Base-by-base conservation (phyloP, 371 early-diverging fungal species). In the Mucor indicus region DNA sequence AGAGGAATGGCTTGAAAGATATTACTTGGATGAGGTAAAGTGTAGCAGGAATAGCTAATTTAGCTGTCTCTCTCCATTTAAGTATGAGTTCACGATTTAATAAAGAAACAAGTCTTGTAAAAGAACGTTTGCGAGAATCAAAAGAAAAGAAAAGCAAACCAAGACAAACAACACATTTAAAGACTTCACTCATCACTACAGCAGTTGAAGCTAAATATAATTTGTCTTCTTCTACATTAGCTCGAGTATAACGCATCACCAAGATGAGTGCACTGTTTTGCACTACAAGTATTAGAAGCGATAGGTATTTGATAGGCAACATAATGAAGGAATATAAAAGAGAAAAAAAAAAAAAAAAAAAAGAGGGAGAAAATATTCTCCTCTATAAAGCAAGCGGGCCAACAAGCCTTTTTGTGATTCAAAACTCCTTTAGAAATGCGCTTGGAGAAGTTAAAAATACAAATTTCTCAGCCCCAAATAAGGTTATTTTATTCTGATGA, bases 181-280 rank as follows among this genome's bases (percentile, higher is more conserved):
- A 65, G n/a, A 90, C 49, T 64, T 95, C 96, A 36, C 83, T 85
- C 69, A 92, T 76, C 24, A 94, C 77, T 23, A 95, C 95, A 4
- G 93, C 95, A 0, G 93, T 94, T 0, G 93, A 91, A 0, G 91
- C 76, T 46, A 87, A 73, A 64, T 92, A 95, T 6, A 63, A 36
- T 41, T 77, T 52, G 49, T 75, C 63, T 60, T 72, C 43, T 23
- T 55, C 39, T 12, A 71, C 64, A 49, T 55, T 64, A 10, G 77
- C 74, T 48, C 86, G 79, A 24, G 91, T 85, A 50, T 92, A 91
- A 16, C 89, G 79, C 91, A 94, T 86, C 11, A 89, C 75, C 55
- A 93, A 75, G 32, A 89, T 87, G 48, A 90, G 78, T 29, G 86
- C 81, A 47, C 90, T 90, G 77, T 93, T 94, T 50, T 96, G 96